These are phyloP conservation scores for Coprinellus micaceus DNA, from an alignment of 768 basidiomycete genomes.

Conservation along the genomic window DNA sequence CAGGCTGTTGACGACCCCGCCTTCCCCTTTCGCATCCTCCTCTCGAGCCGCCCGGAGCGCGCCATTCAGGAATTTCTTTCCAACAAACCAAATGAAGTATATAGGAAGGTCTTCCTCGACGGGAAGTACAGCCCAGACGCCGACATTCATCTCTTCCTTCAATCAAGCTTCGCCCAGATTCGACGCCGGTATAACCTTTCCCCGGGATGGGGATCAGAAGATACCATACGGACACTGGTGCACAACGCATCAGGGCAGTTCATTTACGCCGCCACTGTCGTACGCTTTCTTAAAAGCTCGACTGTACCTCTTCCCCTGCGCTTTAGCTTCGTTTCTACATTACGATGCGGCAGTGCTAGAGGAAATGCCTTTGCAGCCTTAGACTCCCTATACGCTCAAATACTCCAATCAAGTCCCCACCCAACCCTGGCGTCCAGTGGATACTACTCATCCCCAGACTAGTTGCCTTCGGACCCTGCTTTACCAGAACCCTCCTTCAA, in stretches of 20 bases:
- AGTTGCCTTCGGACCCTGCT: too few species aligned
- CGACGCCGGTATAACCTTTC: conserved; percentile 3
- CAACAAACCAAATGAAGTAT: not conserved
- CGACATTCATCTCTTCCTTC: not conserved
- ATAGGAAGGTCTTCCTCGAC: not conserved
- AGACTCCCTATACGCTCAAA: conserved; percentile 3
- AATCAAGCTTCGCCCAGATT: not conserved
- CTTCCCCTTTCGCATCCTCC: conserved; percentile 1
- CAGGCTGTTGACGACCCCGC: not conserved
- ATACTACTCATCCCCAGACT: too few species aligned
- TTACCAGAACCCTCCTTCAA: not conserved
- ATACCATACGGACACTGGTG: not conserved
- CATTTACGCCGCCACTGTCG: conserved; percentile 15
- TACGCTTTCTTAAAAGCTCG: conserved; percentile 9
- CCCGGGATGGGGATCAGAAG: not conserved
- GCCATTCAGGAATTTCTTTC: not conserved
- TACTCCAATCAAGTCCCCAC: not conserved
- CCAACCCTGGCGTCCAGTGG: not conserved
- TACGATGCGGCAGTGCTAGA: too few species aligned
- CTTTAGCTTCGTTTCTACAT: too few species aligned
- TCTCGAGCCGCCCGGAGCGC: conserved; percentile 7
- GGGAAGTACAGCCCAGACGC: not conserved
- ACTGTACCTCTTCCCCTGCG: conserved; percentile 4
- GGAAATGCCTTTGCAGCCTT: not conserved
- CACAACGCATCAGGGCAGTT: conserved; percentile 13